Evolutionary conservation across 116 monocot species (phyloP), one percentile per base, ranked within the genome.

Genomic region (Phalaenopsis hybrid): DNA sequence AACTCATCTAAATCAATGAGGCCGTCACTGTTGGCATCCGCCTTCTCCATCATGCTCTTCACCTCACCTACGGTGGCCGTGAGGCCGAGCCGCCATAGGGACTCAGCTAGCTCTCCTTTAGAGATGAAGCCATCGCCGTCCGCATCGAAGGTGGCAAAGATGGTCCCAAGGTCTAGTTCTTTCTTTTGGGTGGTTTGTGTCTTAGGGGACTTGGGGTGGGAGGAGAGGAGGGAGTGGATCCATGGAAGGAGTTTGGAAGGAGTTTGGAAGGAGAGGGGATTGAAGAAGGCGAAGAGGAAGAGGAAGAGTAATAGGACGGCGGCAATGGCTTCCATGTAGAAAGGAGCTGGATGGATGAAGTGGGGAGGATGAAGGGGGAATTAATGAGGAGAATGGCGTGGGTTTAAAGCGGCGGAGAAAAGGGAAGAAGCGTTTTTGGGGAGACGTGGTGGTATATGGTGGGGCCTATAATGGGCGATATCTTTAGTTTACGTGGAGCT

Each of bases 121-220:
- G 88, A 85, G 82, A 88, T 82, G 88, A 85, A 85, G 67, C 88
- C 88, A 46, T 88, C 88, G 6, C 82, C 79, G 59, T 88, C 77
- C 16, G 8, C 43, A 59, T 88, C 88, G 52, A 88, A 88, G 65
- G 81, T 80, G 16, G 82, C 55, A 80, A 88, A 88, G 50, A 88
- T 37, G n/a, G 80, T 77, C 72, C 72, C 78, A 3, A 85, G 85
- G 17, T 82, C 61, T 12, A 41, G 1, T 43, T 77, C 12, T 6
- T 3, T 48, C 45, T 21, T 77, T 21, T 8, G 20, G 16, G 8
- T 28, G 2, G 2, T 37, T 3, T 23, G 9, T 2, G 12, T 51
- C 33, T 12, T 79, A 20, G 79, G 25, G 17, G 74, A 0, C 6
- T 57, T 80, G 28, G 55, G 41, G 0, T 28, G 20, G 37, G 57